Evolutionary conservation across 768 basidiomycete species (phyloP).

Genomic region (Hygrocybe coccinea): DNA sequence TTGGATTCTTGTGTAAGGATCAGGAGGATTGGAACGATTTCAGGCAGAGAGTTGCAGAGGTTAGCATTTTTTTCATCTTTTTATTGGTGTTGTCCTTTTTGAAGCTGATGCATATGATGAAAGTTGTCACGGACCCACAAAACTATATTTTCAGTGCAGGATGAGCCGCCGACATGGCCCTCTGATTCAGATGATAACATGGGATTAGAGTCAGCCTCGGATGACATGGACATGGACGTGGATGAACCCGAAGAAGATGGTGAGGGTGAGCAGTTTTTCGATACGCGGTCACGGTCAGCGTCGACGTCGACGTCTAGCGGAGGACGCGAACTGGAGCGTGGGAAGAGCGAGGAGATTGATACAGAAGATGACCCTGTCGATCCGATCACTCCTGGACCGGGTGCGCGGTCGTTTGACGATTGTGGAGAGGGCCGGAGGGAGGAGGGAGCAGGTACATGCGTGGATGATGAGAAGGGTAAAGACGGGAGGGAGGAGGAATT

Average conservation of each 20-base stretch:
- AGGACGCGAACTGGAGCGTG: slow-evolving; percentile 27
- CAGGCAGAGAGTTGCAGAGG: slow-evolving; percentile 63
- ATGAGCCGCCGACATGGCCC: slow-evolving; percentile 83
- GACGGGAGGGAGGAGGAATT: slow-evolving; percentile 29
- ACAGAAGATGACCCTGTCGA: slow-evolving; percentile 70
- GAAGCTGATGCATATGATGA: slow-evolving; percentile 14
- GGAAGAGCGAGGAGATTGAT: slow-evolving; percentile 52
- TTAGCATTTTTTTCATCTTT: slow-evolving; percentile 33
- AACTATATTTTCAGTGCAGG: slow-evolving; percentile 80
- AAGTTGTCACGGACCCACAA: slow-evolving; percentile 44
- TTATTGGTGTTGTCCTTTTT: not conserved
- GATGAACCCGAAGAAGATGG: slow-evolving; percentile 29
- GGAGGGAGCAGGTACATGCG: not conserved
- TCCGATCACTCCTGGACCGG: slow-evolving; percentile 64
- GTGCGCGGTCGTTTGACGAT: slow-evolving; percentile 34
- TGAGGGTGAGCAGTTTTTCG: slow-evolving; percentile 41
- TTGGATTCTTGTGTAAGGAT: slow-evolving; percentile 84
- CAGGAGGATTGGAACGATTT: slow-evolving; percentile 86
- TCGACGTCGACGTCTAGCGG: slow-evolving; percentile 41
- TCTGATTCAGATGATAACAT: slow-evolving; percentile 70
- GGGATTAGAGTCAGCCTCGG: slow-evolving; percentile 80
- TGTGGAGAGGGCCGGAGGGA: slow-evolving; percentile 23
- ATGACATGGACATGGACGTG: slow-evolving; percentile 48
- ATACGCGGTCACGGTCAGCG: slow-evolving; percentile 40
- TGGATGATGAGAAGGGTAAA: slow-evolving; percentile 6